A percentile compares a stretch with the other conserved stretches of the same genome.
Evolutionary conservation across 2,329 filamentous ascomycete species (phyloP).

Genomic region (Curvularia lunata): DNA sequence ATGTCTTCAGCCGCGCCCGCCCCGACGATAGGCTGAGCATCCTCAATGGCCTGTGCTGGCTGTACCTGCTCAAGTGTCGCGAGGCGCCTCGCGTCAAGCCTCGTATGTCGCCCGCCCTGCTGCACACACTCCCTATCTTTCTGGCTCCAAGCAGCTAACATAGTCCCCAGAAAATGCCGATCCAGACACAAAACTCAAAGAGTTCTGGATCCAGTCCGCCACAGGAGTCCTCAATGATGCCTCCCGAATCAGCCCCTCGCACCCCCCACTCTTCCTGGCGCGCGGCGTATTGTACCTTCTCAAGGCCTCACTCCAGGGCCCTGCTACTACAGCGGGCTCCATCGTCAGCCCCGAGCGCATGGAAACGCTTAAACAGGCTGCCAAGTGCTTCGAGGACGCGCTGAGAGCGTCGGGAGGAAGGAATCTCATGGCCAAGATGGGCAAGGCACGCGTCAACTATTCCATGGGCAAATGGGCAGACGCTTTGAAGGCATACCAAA

Average conservation of each 20-base stretch:
- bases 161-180: constrained; percentile 48
- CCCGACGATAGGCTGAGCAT: constrained; percentile 85
- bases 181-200: constrained; percentile 85
- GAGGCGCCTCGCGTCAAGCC: constrained; percentile 73
- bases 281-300: constrained; percentile 88
- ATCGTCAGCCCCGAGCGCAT: constrained; percentile 73
- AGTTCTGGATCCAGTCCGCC: constrained; percentile 88
- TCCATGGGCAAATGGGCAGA: constrained; percentile 86
- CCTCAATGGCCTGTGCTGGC: constrained; percentile 84
- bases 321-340: constrained; percentile 70
- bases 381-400: constrained; percentile 95
- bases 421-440: constrained; percentile 92
- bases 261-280: constrained; percentile 88
- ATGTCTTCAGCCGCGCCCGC: constrained; percentile 71
- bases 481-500: constrained; percentile 83
- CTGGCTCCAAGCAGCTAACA: constrained; percentile 1
- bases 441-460: constrained; percentile 84
- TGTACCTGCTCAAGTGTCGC: constrained; percentile 87
- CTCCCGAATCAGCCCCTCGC: constrained; percentile 90
- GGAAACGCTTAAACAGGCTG: constrained; percentile 81
- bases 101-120: constrained; percentile 46
- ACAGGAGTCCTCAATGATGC: constrained; percentile 93
- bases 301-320: constrained; percentile 81
- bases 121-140: neutral
- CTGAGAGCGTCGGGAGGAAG: constrained; percentile 81